Evolutionary conservation across 2,329 filamentous ascomycete genomes (phyloP), one percentile per base, ranked within the genome.

Genomic region (Pseudogymnoascus sp.): DNA sequence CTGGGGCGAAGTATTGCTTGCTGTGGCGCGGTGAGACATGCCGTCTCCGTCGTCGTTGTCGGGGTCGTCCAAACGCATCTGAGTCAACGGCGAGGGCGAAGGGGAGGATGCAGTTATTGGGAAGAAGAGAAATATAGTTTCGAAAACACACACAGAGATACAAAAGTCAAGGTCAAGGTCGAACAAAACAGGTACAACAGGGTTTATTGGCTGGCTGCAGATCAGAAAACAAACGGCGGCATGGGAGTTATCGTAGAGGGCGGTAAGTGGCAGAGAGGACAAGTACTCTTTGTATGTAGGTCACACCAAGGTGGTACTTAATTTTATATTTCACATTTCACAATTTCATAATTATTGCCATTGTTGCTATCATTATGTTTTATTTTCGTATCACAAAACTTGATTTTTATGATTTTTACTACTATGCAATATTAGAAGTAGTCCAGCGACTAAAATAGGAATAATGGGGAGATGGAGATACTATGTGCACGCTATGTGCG

Each of bases 181-280:
- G 45, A 52, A 52, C 45, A 52, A 52, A 52, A 52, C 45, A 52
- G 45, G 45, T 52, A 52, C 45, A 29, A 11, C 45, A 52, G 45
- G 45, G 45, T 52, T 31, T 52, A 52, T 43, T 43, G 45, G 45
- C 14, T 26, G 45, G 45, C 45, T 31, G 45, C 26, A 52, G 45
- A 52, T 31, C 26, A 52, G 45, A 52, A 52, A 52, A 52, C 45
- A 52, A 29, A 52, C 23, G 45, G 45, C 23, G 6, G 43, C 19
- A 43, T 21, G n/a, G 26, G 26, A 29, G 33, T 35, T 11, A 35
- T 35, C 10, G 10, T 3, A 39, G 38, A 19, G n/a, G 19, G 6
- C 19, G n/a, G 7, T 6, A 43, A 39, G 6, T 39, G n/a, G 7
- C 5, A 43, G 38, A 39, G 38, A 39, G 6, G n/a, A n/a, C 31